phyloP scores from a whole-genome alignment of 2,329 filamentous ascomycete genomes.

The Tolypocladium nubicola region DNA sequence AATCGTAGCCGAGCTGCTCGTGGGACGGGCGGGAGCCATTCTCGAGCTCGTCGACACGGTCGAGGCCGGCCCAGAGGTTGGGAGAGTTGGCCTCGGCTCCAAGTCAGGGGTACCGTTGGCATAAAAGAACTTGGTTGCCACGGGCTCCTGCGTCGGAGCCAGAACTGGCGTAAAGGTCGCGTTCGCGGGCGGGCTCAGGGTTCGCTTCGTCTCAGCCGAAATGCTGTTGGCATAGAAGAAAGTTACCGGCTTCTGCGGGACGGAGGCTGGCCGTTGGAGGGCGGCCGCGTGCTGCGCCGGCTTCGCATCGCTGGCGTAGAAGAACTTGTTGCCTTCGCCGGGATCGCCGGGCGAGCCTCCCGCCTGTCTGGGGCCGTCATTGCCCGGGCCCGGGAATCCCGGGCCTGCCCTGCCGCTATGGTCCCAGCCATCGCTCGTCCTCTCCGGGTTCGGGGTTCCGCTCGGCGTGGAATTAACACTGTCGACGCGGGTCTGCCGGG shows the following conservation, averaged over 20 bases:
- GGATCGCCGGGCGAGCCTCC: slow-evolving; percentile 14
- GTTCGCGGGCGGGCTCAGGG: slow-evolving; percentile 16
- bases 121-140: slow-evolving; percentile 62
- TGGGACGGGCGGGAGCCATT: slow-evolving; percentile 27
- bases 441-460: slow-evolving; percentile 43
- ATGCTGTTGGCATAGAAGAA: slow-evolving; percentile 48
- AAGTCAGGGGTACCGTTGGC: slow-evolving; percentile 54
- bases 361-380: slow-evolving; percentile 15
- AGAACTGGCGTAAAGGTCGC: slow-evolving; percentile 23
- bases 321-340: slow-evolving; percentile 55
- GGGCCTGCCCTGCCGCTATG: slow-evolving; percentile 15
- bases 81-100: slow-evolving; percentile 20
- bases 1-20: slow-evolving; percentile 15
- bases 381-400: slow-evolving; percentile 21
- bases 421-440: slow-evolving; percentile 32
- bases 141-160: slow-evolving; percentile 24
- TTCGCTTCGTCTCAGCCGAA: slow-evolving; percentile 26
- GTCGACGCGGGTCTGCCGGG: slow-evolving; percentile 60
- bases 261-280: slow-evolving; percentile 25
- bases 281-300: slow-evolving; percentile 22
- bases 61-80: slow-evolving; percentile 31
- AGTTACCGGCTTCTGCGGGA: slow-evolving; percentile 35
- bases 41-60: slow-evolving; percentile 34
- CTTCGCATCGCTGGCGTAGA: slow-evolving; percentile 76
- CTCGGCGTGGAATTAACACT: slow-evolving; percentile 57